Base-by-base conservation (phyloP, 2,329 filamentous ascomycete genomes). In the Pseudopithomyces maydicus region DNA sequence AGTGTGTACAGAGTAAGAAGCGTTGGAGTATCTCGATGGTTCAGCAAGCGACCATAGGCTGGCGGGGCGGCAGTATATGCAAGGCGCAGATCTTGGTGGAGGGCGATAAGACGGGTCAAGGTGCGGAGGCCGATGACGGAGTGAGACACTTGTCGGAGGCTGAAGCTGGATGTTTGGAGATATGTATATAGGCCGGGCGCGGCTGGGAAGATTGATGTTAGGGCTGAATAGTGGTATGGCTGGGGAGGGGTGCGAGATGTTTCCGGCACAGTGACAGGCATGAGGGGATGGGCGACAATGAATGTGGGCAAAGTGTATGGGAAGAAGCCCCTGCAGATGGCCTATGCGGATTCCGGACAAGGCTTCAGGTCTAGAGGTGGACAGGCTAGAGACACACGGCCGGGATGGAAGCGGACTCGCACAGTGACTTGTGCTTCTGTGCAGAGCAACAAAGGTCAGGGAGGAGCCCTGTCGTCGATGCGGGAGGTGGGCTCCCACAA, bases 111-210 rank as follows among this genome's bases (percentile, higher is more conserved):
- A 70, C 65, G 57, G 62, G 66, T 64, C 66, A 67, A 64, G 67
- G 67, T 66, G 59, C 65, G 67, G 62, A 66, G 68, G 66, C 61
- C 67, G 69, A 68, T 71, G 71, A 73, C 50, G 50, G 48, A 58
- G 54, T 64, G 63, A 66, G 57, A 55, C 61, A 49, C 59, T 59
- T 57, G 61, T 55, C 64, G 66, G 67, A 70, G 62, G 66, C 61
- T 69, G 64, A 55, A 54, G 66, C 64, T 61, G 70, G 69, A 67
- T 48, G 67, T 69, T 67, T 71, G 67, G 58, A 70, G 69, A 68
- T 74, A 74, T 74, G 74, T 75, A 72, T 74, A 74, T 74, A 72
- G 63, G 58, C 61, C 59, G 64, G 62, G 56, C 61, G 62, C 62
- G 65, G 62, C 63, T 57, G 65, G 63, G 65, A 58, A 68, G 71